phyloP scores from a whole-genome alignment of 352 stramenopile species.

The Pythium dissimile region DNA sequence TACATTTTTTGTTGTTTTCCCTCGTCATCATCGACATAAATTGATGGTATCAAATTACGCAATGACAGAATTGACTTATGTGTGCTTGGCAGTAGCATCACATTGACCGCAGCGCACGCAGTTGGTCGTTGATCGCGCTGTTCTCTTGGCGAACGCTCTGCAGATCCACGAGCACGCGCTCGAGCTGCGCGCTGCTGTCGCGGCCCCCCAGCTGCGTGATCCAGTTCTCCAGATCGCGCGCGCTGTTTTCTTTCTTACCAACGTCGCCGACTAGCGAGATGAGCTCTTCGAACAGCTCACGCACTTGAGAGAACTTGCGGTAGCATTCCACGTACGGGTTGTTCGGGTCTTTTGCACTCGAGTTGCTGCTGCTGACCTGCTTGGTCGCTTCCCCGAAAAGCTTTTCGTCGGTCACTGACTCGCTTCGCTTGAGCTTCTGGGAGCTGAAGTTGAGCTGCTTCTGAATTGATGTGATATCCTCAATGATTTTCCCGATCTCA shows the following conservation, averaged over 20 bases:
- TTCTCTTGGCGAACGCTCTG: conserved; percentile 73
- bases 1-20: background rate
- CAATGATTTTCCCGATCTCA: conserved; percentile 80
- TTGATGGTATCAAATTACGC: background rate
- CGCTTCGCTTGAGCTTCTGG: conserved; percentile 80
- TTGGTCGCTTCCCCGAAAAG: conserved; percentile 62
- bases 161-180: conserved; percentile 72
- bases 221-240: conserved; percentile 80
- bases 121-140: conserved; percentile 24
- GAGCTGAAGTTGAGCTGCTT: conserved; percentile 75
- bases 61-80: too few species aligned
- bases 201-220: conserved; percentile 75
- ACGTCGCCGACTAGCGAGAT: conserved; percentile 59
- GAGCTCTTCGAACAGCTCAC: conserved; percentile 83
- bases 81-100: too few species aligned
- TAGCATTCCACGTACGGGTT: conserved; percentile 79
- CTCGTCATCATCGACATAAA: background rate
- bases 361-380: conserved; percentile 14
- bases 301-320: conserved; percentile 76
- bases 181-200: conserved; percentile 62
- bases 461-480: conserved; percentile 72
- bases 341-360: conserved; percentile 5
- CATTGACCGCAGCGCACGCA: conserved; percentile 27
- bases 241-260: conserved; percentile 74
- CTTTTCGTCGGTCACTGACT: conserved; percentile 80